These are phyloP conservation scores for Sphaerulina populicola DNA, from an alignment of 2,329 filamentous ascomycete species.

Conservation along the genomic window DNA sequence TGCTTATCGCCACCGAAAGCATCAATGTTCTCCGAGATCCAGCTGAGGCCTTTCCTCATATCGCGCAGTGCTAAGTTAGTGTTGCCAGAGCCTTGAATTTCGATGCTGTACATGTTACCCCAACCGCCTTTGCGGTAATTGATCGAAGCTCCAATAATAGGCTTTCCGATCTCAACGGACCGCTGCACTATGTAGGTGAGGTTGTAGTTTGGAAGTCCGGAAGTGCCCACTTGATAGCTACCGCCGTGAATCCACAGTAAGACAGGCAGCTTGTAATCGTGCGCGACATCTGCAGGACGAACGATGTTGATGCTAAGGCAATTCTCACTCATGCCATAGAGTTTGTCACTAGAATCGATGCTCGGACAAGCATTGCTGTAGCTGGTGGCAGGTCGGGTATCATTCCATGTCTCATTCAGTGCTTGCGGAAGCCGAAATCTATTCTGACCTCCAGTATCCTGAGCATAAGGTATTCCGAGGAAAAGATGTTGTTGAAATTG, in stretches of 20 bases:
- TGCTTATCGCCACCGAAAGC: conserved; percentile 17
- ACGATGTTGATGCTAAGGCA: conserved; percentile 57
- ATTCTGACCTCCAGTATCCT: conserved; percentile 29
- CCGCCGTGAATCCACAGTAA: conserved; percentile 50
- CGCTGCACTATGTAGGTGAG: conserved; percentile 51
- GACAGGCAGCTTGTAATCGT: conserved; percentile 44
- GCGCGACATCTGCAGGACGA: conserved; percentile 42
- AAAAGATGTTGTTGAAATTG: conserved; percentile 42
- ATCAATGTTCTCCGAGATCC: conserved; percentile 38
- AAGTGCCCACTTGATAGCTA: conserved; percentile 19
- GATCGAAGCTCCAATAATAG: conserved; percentile 52
- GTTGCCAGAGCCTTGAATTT: conserved; percentile 49
- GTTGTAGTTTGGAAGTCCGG: conserved; percentile 44
- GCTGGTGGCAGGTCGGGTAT: conserved; percentile 9
- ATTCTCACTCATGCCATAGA: conserved; percentile 37
- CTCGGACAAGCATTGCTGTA: conserved; percentile 21
- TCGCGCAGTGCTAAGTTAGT: conserved; percentile 41
- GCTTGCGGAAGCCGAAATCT: conserved; percentile 28
- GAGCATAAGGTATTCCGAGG: conserved; percentile 37
- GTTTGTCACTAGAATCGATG: conserved; percentile 8
- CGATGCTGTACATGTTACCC: conserved; percentile 56
- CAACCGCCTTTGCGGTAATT: conserved; percentile 59
- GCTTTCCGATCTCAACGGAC: conserved; percentile 35
- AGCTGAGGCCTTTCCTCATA: conserved; percentile 40
- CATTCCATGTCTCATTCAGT: conserved; percentile 17